Conservation (phyloP, 2,329 filamentous ascomycete genomes). For the Pyrenophora teres region DNA sequence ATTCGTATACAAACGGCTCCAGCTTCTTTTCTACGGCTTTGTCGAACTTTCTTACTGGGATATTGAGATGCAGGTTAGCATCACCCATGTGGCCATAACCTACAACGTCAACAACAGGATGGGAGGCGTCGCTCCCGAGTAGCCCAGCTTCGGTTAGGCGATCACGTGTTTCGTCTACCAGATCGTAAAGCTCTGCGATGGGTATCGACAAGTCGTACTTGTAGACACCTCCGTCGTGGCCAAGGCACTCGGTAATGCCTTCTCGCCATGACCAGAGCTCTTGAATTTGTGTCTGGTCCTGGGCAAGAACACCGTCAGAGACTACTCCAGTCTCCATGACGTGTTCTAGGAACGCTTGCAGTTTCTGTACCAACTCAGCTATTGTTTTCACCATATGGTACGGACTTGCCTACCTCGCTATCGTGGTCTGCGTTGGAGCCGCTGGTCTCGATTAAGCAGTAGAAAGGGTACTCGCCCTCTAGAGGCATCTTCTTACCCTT, state of each 20-base stretch:
- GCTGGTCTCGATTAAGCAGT: constrained; percentile 95
- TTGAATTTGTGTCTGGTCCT: constrained; percentile 88
- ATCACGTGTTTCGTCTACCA: constrained; percentile 83
- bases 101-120: constrained; percentile 85
- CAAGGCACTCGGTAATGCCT: constrained; percentile 85
- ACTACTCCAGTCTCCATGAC: constrained; percentile 90
- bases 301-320: constrained; percentile 84
- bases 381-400: no score
- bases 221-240: constrained; percentile 93
- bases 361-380: constrained; percentile 62
- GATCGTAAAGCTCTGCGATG: constrained; percentile 79
- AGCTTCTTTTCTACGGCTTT: constrained; percentile 83
- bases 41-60: constrained; percentile 81
- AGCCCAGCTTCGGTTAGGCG: constrained; percentile 75
- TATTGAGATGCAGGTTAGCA: constrained; percentile 91
- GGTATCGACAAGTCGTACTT: constrained; percentile 99
- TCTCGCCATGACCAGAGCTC: constrained; percentile 92
- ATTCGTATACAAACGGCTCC: constrained; percentile 97
- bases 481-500: constrained; percentile 80
- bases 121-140: constrained; percentile 70
- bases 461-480: constrained; percentile 86
- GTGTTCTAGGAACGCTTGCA: constrained; percentile 86
- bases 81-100: constrained; percentile 99
- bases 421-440: constrained; percentile 95
- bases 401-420: constrained; percentile 55